A percentile compares a stretch with the other conserved stretches of the same genome.
These are phyloP conservation scores for Oenanthe sinensis DNA, from an alignment of 129 eudicot species.

Conservation along the genomic window DNA sequence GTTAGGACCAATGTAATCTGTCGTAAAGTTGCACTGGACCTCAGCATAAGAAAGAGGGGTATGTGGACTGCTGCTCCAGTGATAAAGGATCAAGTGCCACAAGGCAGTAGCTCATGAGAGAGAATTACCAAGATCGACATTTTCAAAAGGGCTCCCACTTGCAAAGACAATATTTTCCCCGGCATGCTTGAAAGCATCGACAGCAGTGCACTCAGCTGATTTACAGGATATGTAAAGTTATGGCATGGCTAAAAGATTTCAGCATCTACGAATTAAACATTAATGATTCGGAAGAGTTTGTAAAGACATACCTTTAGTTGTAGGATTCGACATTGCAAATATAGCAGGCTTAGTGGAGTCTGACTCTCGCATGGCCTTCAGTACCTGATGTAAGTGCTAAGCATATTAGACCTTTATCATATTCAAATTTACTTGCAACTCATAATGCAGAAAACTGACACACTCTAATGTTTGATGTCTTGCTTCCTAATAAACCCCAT, in stretches of 20 bases:
- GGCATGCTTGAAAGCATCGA: constrained; percentile 85
- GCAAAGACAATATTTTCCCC: constrained; percentile 89
- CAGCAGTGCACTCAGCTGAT: constrained; percentile 97
- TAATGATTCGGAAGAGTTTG: constrained; percentile 8
- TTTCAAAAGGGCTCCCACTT: constrained; percentile 96
- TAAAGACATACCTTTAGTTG: constrained; percentile 66
- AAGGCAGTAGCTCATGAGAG: constrained; percentile 6
- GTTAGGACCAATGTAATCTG: constrained; percentile 1
- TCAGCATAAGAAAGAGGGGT: background rate
- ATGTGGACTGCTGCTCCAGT: background rate
- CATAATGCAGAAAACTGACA: background rate
- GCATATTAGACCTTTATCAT: constrained; percentile 10
- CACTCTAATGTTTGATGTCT: background rate
- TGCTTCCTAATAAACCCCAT: background rate
- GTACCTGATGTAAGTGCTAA: constrained; percentile 45
- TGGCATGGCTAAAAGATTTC: constrained; percentile 4
- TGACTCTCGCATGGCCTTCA: constrained; percentile 86
- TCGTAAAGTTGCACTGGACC: background rate
- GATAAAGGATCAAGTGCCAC: background rate
- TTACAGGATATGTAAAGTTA: constrained; percentile 17
- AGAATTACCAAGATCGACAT: constrained; percentile 76
- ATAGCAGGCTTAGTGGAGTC: constrained; percentile 80
- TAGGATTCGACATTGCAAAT: constrained; percentile 99
- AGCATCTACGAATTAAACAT: background rate
- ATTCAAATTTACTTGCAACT: background rate